These are phyloP conservation scores for Wickerhamiella pararugosa DNA, from an alignment of 1,139 yeast genomes.

Conservation along the genomic window DNA sequence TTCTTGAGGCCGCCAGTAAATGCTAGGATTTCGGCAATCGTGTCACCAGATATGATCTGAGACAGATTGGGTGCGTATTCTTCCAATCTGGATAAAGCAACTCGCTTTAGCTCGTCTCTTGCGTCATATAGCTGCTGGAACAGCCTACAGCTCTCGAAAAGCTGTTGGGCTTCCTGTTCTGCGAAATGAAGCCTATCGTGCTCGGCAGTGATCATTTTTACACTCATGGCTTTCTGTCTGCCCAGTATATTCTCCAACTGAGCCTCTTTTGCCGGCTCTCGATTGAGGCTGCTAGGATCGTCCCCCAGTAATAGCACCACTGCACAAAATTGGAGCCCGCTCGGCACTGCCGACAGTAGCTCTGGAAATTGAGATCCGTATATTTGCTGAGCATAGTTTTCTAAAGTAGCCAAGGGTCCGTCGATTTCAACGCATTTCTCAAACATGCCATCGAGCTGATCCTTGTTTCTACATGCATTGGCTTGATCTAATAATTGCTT, in stretches of 20 bases:
- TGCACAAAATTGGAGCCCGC: not conserved
- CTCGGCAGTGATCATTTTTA: not conserved
- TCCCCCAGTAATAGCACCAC: not conserved
- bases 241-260: not conserved
- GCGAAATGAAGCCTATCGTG: not conserved
- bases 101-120: not conserved
- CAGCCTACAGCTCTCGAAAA: not conserved
- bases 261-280: not conserved
- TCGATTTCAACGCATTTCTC: not conserved
- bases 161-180: not conserved
- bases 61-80: constrained; percentile 67
- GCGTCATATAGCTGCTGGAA: not conserved
- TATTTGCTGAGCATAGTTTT: not conserved
- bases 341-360: not conserved
- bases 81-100: not conserved
- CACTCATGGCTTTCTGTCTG: constrained; percentile 5
- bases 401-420: not conserved
- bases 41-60: constrained; percentile 53
- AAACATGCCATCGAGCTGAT: not conserved
- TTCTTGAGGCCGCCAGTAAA: constrained; percentile 58
- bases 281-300: not conserved
- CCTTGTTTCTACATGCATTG: not conserved
- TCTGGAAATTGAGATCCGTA: constrained; percentile 1
- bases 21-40: constrained; percentile 62
- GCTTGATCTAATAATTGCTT: not conserved